Conservation (phyloP, 805 yeast genomes). For the Osmozyma mogii region DNA sequence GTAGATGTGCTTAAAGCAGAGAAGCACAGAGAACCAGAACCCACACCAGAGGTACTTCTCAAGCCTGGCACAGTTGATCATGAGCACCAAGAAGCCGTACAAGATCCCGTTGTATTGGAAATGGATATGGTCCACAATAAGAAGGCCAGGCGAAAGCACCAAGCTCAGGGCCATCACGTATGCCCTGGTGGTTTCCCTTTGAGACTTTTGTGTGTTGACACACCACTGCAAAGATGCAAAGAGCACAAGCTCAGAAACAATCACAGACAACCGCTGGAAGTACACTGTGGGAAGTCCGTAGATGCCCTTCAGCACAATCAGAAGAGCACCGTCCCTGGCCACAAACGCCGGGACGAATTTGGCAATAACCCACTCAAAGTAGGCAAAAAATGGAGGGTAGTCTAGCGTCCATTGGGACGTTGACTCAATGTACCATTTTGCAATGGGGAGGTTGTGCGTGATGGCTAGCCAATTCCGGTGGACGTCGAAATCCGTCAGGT, state of each 20-base stretch:
- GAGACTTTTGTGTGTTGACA: conserved; percentile 38
- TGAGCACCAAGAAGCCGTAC: conserved; percentile 72
- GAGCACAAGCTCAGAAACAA: conserved; percentile 64
- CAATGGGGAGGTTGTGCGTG: conserved; percentile 65
- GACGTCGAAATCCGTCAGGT: conserved; percentile 94
- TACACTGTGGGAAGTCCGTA: conserved; percentile 75
- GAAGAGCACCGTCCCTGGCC: conserved; percentile 68
- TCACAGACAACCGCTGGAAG: conserved; percentile 78
- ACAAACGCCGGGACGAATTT: conserved; percentile 62
- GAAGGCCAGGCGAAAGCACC: conserved; percentile 80
- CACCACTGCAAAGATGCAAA: conserved; percentile 67
- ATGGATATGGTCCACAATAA: conserved; percentile 90
- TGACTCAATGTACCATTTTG: conserved; percentile 74
- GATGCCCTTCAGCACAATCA: conserved; percentile 52
- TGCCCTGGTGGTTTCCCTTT: conserved; percentile 37
- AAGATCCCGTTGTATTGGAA: conserved; percentile 95
- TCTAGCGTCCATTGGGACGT: conserved; percentile 90
- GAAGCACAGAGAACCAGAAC: conserved; percentile 59
- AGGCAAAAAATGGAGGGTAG: conserved; percentile 97
- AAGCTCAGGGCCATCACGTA: conserved; percentile 78
- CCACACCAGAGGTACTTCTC: conserved; percentile 53
- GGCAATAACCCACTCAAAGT: conserved; percentile 78
- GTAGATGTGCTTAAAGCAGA: conserved; percentile 93
- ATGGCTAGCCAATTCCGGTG: conserved; percentile 97
- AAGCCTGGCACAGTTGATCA: conserved; percentile 64